These are phyloP conservation scores for Hyaloscypha hepaticicola DNA, from an alignment of 495 filamentous ascomycete species.

Conservation along the genomic window DNA sequence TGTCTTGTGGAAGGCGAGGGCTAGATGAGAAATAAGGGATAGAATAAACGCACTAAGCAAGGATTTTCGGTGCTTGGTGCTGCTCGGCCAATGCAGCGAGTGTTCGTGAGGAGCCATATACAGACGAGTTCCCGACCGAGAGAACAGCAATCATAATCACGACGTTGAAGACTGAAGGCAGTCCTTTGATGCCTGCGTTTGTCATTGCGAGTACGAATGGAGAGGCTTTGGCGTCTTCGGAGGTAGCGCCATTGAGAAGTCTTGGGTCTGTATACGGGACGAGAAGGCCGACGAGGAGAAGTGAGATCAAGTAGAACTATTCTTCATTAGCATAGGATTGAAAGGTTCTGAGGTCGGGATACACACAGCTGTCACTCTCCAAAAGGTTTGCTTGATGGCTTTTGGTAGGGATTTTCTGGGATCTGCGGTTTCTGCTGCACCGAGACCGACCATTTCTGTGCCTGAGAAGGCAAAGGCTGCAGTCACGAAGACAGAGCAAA, in stretches of 20 bases:
- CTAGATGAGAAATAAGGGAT: neutral
- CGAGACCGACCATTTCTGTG: conserved; percentile 87
- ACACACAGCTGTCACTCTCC: conserved; percentile 70
- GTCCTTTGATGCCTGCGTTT: conserved; percentile 72
- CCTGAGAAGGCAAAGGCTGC: conserved; percentile 91
- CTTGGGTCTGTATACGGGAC: conserved; percentile 65
- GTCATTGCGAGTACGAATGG: conserved; percentile 89
- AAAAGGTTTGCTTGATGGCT: conserved; percentile 90
- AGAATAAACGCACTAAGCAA: conserved; percentile 52
- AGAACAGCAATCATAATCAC: conserved; percentile 87
- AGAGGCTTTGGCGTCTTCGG: conserved; percentile 69
- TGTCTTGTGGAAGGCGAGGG: neutral
- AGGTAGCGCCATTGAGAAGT: conserved; percentile 54
- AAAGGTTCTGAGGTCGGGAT: neutral
- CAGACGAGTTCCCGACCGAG: conserved; percentile 81
- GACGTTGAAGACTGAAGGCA: conserved; percentile 83
- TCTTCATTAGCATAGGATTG: neutral
- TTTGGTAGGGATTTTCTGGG: conserved; percentile 82
- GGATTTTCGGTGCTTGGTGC: conserved; percentile 70
- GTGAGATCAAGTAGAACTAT: conserved; percentile 77
- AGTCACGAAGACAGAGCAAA: conserved; percentile 90
- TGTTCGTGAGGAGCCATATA: conserved; percentile 85
- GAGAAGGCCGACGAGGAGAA: conserved; percentile 69
- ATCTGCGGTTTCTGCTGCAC: conserved; percentile 83
- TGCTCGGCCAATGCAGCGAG: conserved; percentile 85